Evolutionary conservation across 257 asterid genomes (phyloP).

Genomic region (Salvia splendens): DNA sequence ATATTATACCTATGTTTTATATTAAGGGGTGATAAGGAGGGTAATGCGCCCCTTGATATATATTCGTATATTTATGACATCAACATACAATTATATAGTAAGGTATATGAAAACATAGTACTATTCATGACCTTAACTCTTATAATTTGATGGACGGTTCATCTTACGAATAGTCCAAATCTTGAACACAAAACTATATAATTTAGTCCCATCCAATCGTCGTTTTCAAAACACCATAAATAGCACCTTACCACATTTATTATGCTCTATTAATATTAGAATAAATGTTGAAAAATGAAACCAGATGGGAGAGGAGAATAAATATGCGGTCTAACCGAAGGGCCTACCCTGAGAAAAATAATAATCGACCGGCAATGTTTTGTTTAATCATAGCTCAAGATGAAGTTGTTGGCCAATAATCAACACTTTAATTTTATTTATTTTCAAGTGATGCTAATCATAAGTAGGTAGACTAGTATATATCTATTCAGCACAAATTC

Average conservation of each 20-base stretch:
- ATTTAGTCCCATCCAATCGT: not conserved
- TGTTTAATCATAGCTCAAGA: not conserved
- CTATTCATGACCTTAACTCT: not conserved
- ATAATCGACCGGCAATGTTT: not conserved
- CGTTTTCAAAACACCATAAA: not conserved
- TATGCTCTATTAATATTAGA: not conserved
- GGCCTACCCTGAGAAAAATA: slow-evolving; percentile 2
- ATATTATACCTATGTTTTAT: no score
- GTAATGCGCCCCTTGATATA: no score
- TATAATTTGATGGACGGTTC: not conserved
- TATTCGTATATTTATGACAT: no score
- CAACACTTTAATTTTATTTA: no score
- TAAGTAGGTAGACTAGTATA: slow-evolving; percentile 21
- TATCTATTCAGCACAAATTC: slow-evolving; percentile 15
- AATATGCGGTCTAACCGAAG: slow-evolving; percentile 9
- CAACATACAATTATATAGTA: no score
- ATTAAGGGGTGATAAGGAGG: no score
- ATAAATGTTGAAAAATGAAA: not conserved
- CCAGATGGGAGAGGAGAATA: not conserved
- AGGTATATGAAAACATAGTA: no score
- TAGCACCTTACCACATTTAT: not conserved
- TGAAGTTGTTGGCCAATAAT: slow-evolving; percentile 18
- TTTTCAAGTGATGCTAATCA: slow-evolving; percentile 23
- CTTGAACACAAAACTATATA: not conserved
- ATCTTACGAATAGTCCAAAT: not conserved